Percentiles rank a stretch among this genome's conserved stretches.
Conservation (phyloP, 306 rosid species). For the Inga laurina region DNA sequence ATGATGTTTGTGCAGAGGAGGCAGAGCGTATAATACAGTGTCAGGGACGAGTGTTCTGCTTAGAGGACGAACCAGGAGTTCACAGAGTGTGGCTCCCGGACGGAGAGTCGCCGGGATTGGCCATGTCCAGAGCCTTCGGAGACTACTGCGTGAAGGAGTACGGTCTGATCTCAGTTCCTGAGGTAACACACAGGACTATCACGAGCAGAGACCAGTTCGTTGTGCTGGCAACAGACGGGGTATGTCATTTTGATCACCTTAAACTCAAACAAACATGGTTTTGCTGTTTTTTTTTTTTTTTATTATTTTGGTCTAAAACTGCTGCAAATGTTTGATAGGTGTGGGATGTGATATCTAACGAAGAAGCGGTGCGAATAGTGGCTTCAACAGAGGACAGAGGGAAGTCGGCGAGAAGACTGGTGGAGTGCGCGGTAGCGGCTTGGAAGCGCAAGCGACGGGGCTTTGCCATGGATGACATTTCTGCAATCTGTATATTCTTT, state of each 20-base stretch:
- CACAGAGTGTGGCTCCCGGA: conserved; percentile 78
- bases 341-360: conserved; percentile 86
- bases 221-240: conserved; percentile 93
- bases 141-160: conserved; percentile 74
- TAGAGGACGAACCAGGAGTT: conserved; percentile 78
- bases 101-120: conserved; percentile 68
- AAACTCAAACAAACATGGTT: not conserved
- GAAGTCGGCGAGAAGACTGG: conserved; percentile 60
- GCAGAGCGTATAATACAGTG: conserved; percentile 71
- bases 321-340: conserved; percentile 45
- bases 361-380: conserved; percentile 80
- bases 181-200: conserved; percentile 68
- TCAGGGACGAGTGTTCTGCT: conserved; percentile 74
- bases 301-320: no score
- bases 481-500: conserved; percentile 89
- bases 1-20: conserved; percentile 56
- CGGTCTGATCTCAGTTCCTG: conserved; percentile 83
- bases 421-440: conserved; percentile 65
- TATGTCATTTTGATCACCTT: conserved; percentile 1
- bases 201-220: conserved; percentile 70
- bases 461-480: conserved; percentile 82
- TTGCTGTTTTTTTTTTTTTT: not conserved
- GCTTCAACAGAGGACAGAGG: conserved; percentile 51
- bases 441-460: conserved; percentile 80
- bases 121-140: conserved; percentile 91